Base-by-base conservation (phyloP, 2,329 filamentous ascomycete genomes). In the Hawksworthiomyces lignivorus region DNA sequence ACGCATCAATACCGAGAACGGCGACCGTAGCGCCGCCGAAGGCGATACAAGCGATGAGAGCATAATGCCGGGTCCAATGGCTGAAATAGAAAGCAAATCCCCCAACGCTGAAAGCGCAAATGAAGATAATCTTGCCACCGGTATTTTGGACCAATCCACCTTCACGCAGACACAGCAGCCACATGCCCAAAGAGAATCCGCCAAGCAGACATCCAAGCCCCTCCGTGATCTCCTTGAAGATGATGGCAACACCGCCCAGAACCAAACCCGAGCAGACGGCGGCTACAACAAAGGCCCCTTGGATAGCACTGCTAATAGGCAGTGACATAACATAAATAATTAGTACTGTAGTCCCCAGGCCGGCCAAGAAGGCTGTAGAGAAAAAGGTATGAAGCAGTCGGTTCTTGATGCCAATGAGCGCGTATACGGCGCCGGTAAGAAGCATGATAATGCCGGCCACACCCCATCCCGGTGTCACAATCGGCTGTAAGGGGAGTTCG, bases 1-100 rank as follows among this genome's bases (percentile, higher is more conserved):
- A 94, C 61, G 87, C 94, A 59, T 97, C 90, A 44, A 97, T 84
- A 3, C 90, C 90, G 3, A 97, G 63, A 12, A 94, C 75, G 1
- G 83, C 70, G 4, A 77, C 77, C 0, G 87, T 95, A 4, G 87
- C 82, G 7, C 90, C 90, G 5, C 79, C 73, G 56, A 96, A 94
- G 0, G 89, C 77, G 11, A 87, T 87, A 36, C 77, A 77, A 11
- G 68, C 68, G 28, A 96, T 90, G 36, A 94, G 65, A 2, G 80
- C 82, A 60, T 90, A 90, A 10, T 79, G 77, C 31, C 87, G 76
- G 0, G 87, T 94, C 55, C 81, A 80, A 36, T 75, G 82, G 52
- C 77, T 87, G 57, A 89, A 87, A 36, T 87, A 92, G 19, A 88
- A 67, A n/a, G 70, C 75, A 55, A 85, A 92, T 1, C 72, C 73